Evolutionary conservation across 345 rosid genomes (phyloP).

Genomic region (Corchorus olitorius): DNA sequence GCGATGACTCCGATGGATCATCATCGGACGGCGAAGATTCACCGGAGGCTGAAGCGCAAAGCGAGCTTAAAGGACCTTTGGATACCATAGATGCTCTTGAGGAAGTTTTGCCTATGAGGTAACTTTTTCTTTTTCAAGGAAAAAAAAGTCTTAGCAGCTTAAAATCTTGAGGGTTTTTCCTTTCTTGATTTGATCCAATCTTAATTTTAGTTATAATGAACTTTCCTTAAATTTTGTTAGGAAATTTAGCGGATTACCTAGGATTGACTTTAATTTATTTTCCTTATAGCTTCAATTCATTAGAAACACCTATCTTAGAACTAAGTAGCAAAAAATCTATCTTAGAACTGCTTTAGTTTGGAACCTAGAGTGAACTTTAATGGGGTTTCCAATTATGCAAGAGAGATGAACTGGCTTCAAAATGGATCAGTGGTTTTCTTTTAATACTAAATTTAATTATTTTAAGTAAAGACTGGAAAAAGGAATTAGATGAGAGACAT

Average conservation of each 20-base stretch:
- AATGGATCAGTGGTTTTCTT: neutral
- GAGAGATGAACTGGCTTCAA: neutral
- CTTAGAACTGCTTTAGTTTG: neutral
- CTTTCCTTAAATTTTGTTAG: neutral
- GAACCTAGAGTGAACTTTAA: neutral
- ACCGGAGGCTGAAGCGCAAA: slow-evolving; percentile 32
- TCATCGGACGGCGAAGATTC: slow-evolving; percentile 29
- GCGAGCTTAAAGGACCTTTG: slow-evolving; percentile 41
- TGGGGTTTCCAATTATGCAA: neutral
- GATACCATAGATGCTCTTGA: slow-evolving; percentile 40
- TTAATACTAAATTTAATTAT: neutral
- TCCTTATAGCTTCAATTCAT: neutral
- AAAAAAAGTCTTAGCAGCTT: neutral
- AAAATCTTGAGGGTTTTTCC: neutral
- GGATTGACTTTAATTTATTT: neutral
- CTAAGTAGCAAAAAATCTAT: neutral
- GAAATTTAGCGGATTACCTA: neutral
- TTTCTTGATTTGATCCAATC: neutral
- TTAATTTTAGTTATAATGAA: neutral
- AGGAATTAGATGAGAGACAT: neutral
- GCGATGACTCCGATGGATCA: slow-evolving; percentile 25
- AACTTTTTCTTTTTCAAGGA: slow-evolving; percentile 14
- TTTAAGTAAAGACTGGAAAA: neutral
- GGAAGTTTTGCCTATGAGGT: slow-evolving; percentile 43
- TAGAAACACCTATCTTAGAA: neutral